Base-by-base conservation (phyloP, 257 asterid genomes). In the Fraxinus quadrangulata region DNA sequence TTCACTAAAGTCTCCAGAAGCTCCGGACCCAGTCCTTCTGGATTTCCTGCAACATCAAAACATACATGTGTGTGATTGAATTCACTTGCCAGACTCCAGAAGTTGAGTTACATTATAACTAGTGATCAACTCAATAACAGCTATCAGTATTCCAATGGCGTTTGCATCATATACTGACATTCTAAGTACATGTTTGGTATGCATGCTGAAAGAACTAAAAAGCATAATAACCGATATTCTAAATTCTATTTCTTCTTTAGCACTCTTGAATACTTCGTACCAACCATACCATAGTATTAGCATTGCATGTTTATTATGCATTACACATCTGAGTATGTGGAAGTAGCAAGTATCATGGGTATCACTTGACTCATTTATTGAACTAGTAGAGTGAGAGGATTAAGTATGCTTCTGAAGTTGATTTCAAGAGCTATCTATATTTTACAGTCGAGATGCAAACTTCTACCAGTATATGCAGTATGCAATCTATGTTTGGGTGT, bases 1-100 rank as follows among this genome's bases (percentile, higher is more conserved):
- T 92, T 96, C 75, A 88, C 97, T 86, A 96, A 80, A 26, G 99
- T 93, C 89, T 96, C 99, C 89, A 96, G 77, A 74, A 96, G 96
- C 83, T 96, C 99, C 14, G 90, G 88, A 69, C 99, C 99, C 73
- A 93, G 83, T 78, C 98, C 97, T 78, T 93, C 99, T 23, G 90
- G 94, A 79, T 90, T 88, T 79, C 99, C 99, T 96, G 91, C 78
- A 78, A 31, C n/a, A 81, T 61, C 65, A 77, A 72, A 63, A 66
- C 39, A 14, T 39, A 30, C 51, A 34, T n/a, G 26, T 21, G 69
- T 26, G 19, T 14, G 17, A 26, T 17, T 26, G 7, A 63, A 63
- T 23, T 63, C 36, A 26, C 34, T 5, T 63, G 17, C 69, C 69
- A 26, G 36, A 24, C 7, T 63, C 69, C 17, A 1, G 34, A 63